Percentiles rank a stretch among this genome's conserved stretches.
Conservation (phyloP, 2,329 filamentous ascomycete species). For the Dryadomyces quercus-mongolicae region DNA sequence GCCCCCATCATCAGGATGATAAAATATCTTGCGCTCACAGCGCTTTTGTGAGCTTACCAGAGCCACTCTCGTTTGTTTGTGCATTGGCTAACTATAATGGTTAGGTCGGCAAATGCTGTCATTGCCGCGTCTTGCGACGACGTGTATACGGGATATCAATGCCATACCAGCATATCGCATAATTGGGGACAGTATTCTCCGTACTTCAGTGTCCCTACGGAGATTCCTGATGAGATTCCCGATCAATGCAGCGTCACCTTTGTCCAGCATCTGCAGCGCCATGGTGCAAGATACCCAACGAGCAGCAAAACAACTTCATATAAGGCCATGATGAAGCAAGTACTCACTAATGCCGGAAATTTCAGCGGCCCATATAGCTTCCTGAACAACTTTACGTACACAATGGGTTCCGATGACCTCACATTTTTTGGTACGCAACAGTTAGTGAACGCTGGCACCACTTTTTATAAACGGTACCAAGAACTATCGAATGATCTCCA, state of each 20-base stretch:
- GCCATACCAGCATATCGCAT: conserved; percentile 47
- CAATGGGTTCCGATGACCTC: conserved; percentile 35
- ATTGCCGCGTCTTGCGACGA: conserved; percentile 30
- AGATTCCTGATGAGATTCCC: conserved; percentile 49
- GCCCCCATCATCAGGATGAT: too few species aligned
- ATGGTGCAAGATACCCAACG: conserved; percentile 75
- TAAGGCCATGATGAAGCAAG: conserved; percentile 36
- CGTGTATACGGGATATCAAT: conserved; percentile 46
- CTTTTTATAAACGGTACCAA: conserved; percentile 64
- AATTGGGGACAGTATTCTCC: conserved; percentile 82
- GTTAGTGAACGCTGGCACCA: conserved; percentile 60
- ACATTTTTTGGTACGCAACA: conserved; percentile 55
- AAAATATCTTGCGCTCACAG: too few species aligned
- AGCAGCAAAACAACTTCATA: conserved; percentile 52
- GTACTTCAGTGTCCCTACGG: conserved; percentile 62
- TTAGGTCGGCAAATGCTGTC: not conserved
- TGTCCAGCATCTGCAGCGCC: conserved; percentile 70
- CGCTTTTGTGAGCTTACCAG: too few species aligned
- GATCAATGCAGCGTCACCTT: conserved; percentile 56
- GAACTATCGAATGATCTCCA: conserved; percentile 36
- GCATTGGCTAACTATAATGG: too few species aligned
- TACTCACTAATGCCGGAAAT: conserved; percentile 44
- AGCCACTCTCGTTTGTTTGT: too few species aligned
- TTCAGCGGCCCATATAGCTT: conserved; percentile 58
- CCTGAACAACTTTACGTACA: conserved; percentile 58